Percentiles rank a stretch among this genome's conserved stretches.
These are phyloP conservation scores for Rauvolfia tetraphylla DNA, from an alignment of 257 asterid genomes.

Conservation along the genomic window DNA sequence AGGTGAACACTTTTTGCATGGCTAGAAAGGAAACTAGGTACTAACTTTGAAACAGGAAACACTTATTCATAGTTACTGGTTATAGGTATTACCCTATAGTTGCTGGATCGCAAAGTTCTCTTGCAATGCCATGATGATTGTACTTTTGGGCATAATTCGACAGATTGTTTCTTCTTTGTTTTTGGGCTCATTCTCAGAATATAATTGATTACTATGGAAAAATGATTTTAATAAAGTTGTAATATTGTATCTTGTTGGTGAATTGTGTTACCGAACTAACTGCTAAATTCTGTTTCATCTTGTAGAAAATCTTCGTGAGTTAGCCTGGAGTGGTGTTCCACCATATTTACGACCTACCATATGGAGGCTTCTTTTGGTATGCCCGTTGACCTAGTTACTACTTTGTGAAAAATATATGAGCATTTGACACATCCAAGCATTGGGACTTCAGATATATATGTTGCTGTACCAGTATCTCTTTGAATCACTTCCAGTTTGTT, in stretches of 20 bases:
- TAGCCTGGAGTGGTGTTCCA: constrained; percentile 98
- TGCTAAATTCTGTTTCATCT: constrained; percentile 9
- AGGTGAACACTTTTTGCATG: no score
- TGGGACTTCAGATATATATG: neutral
- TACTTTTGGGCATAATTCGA: neutral
- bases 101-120: no score
- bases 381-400: constrained; percentile 11
- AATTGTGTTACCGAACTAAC: constrained; percentile 10
- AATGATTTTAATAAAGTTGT: neutral
- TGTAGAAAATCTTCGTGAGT: constrained; percentile 89
- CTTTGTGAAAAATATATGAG: no score
- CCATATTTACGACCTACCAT: constrained; percentile 83
- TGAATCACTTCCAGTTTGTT: no score
- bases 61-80: no score
- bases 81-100: no score
- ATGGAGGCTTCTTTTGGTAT: constrained; percentile 98
- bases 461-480: neutral
- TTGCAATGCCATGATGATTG: neutral
- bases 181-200: neutral
- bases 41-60: no score
- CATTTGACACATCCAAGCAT: neutral
- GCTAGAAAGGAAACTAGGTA: no score
- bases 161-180: neutral
- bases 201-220: neutral
- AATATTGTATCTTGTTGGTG: neutral